Percentiles rank a stretch among this genome's conserved stretches.
Evolutionary conservation across 179 eudicot species (phyloP).

Genomic region (Drosera spatulata): DNA sequence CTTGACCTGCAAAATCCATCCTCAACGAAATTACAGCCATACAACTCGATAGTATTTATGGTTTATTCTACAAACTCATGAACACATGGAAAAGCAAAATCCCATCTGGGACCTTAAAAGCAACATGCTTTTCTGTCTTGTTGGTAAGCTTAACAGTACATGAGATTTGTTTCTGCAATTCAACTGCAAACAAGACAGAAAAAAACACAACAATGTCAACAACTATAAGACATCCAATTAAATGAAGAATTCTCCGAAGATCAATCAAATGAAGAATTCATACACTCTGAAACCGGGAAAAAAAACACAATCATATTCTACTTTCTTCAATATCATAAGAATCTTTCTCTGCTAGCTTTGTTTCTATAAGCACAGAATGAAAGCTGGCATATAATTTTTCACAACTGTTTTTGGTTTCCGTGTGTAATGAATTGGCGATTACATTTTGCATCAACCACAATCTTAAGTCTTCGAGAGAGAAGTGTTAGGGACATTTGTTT

Average conservation of each 20-base stretch:
- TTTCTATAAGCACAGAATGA: too few relatives aligned
- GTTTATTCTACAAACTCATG: neutral
- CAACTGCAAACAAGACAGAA: slow-evolving; percentile 23
- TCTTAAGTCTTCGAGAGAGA: too few relatives aligned
- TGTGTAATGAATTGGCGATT: too few relatives aligned
- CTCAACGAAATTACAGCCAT: neutral
- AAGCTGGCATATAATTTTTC: too few relatives aligned
- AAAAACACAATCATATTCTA: neutral
- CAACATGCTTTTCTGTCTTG: slow-evolving; percentile 24
- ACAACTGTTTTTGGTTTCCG: too few relatives aligned
- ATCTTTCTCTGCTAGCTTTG: too few relatives aligned
- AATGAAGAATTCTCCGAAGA: neutral
- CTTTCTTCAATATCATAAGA: neutral
- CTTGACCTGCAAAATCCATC: slow-evolving; percentile 10
- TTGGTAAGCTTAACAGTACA: slow-evolving; percentile 45
- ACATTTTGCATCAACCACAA: too few relatives aligned
- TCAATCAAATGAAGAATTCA: neutral
- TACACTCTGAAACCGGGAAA: neutral
- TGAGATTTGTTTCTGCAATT: slow-evolving; percentile 49
- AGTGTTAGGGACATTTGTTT: too few relatives aligned
- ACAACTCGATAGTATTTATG: neutral
- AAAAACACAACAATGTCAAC: neutral
- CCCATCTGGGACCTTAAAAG: neutral
- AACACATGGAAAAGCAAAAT: neutral
- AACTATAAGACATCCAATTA: neutral